Evolutionary conservation across 2,329 filamentous ascomycete genomes (phyloP).

Genomic region (Trichoderma atrobrunneum): DNA sequence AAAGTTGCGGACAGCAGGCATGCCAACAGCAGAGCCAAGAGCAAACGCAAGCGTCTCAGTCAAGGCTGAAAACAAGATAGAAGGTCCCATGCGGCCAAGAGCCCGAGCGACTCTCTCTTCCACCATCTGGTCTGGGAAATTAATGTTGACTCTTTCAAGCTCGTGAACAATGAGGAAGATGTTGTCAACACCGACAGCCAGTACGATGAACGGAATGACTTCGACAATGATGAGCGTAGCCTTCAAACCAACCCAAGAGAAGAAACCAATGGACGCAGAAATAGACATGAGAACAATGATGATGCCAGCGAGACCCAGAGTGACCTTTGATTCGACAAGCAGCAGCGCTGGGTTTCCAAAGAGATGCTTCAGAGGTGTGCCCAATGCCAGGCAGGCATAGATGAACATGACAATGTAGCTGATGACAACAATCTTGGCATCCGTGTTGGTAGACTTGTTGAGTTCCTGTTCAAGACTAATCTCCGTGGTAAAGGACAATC

Average conservation of each 20-base stretch:
- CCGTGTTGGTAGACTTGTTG: conserved; percentile 97
- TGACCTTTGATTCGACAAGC: conserved; percentile 94
- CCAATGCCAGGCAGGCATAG: conserved; percentile 89
- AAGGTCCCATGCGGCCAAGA: conserved; percentile 94
- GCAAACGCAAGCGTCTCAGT: conserved; percentile 94
- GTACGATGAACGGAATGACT: conserved; percentile 94
- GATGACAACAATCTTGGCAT: conserved; percentile 92
- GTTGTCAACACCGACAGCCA: conserved; percentile 97
- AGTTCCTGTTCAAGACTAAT: conserved; percentile 92
- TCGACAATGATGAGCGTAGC: conserved; percentile 97
- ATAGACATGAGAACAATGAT: conserved; percentile 97
- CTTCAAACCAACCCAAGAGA: conserved; percentile 87
- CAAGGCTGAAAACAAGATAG: conserved; percentile 89
- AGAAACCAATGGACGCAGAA: conserved; percentile 88
- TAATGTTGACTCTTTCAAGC: conserved; percentile 91
- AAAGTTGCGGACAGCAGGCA: conserved; percentile 98
- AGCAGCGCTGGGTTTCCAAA: conserved; percentile 78
- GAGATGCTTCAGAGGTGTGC: conserved; percentile 77
- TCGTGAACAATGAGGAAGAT: conserved; percentile 99
- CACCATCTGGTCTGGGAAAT: conserved; percentile 83
- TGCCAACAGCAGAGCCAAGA: conserved; percentile 88
- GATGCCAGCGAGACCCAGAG: conserved; percentile 90
- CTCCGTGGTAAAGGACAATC: conserved; percentile 92
- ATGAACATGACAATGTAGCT: conserved; percentile 99
- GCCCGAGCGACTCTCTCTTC: conserved; percentile 83